phyloP scores from a whole-genome alignment of 495 filamentous ascomycete species.

The Penicillium steckii region DNA sequence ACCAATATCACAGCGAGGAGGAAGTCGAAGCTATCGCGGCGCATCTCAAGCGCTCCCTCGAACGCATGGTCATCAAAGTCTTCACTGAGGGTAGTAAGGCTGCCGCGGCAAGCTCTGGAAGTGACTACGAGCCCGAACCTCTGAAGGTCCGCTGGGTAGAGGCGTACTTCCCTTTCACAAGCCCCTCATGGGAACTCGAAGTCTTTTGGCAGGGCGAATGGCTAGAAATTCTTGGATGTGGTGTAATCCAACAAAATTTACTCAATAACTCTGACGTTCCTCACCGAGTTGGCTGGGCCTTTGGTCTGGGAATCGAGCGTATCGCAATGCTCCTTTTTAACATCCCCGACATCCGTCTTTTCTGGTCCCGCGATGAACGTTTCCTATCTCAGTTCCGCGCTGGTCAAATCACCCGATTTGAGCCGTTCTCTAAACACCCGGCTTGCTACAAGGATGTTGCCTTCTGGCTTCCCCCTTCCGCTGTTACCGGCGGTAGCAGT shows the following conservation, averaged over 20 bases:
- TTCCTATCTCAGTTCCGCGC: slow-evolving; percentile 82
- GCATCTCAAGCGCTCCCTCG: slow-evolving; percentile 87
- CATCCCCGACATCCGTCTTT: slow-evolving; percentile 95
- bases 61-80: slow-evolving; percentile 84
- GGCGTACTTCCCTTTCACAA: slow-evolving; percentile 94
- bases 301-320: slow-evolving; percentile 88
- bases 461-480: slow-evolving; percentile 75
- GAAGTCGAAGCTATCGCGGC: slow-evolving; percentile 81
- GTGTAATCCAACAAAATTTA: slow-evolving; percentile 81
- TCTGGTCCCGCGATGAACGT: slow-evolving; percentile 84
- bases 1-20: slow-evolving; percentile 61
- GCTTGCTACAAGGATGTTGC: slow-evolving; percentile 86
- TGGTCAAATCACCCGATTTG: slow-evolving; percentile 65
- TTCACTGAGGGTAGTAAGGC: slow-evolving; percentile 77
- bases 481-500: slow-evolving; percentile 37
- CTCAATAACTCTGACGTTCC: slow-evolving; percentile 74
- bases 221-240: slow-evolving; percentile 92
- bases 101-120: slow-evolving; percentile 48
- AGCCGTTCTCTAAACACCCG: slow-evolving; percentile 86
- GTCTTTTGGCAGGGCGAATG: slow-evolving; percentile 93
- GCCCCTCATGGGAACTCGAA: slow-evolving; percentile 92
- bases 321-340: slow-evolving; percentile 96
- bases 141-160: slow-evolving; percentile 91
- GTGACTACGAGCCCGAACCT: slow-evolving; percentile 56
- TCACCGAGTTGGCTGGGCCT: slow-evolving; percentile 86